Percentiles rank a stretch among this genome's conserved stretches.
These are phyloP conservation scores for Aspergillus fumigatus DNA, from an alignment of 2,329 filamentous ascomycete species.

Conservation along the genomic window DNA sequence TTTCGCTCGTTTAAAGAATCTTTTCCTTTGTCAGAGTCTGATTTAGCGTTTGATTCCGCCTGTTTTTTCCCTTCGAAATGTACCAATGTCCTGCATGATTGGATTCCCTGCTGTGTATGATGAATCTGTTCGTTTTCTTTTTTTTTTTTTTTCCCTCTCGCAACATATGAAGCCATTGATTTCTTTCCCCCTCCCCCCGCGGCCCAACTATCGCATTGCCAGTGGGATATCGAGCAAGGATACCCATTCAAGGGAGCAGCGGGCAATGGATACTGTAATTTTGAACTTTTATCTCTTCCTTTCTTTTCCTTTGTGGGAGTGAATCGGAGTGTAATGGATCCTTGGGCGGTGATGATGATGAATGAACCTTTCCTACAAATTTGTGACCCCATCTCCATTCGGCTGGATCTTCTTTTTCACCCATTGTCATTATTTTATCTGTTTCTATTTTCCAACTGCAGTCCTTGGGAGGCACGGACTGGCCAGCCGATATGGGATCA, in stretches of 20 bases:
- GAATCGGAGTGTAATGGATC: conserved; percentile 5
- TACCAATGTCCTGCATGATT: conserved; percentile 2
- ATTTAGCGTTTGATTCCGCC: conserved; percentile 3
- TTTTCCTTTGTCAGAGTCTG: conserved; percentile 4
- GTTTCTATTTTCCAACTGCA: conserved; percentile 5
- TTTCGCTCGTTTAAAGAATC: conserved; percentile 1
- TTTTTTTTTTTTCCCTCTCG: no score
- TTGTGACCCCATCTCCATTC: conserved; percentile 8
- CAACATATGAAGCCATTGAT: not conserved
- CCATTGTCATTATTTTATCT: conserved; percentile 7
- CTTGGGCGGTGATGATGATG: conserved; percentile 11
- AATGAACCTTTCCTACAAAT: conserved; percentile 9
- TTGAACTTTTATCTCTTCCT: conserved; percentile 3
- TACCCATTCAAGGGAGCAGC: not conserved
- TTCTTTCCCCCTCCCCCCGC: not conserved
- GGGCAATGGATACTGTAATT: not conserved
- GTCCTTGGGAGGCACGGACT: conserved; percentile 5
- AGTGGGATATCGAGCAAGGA: not conserved
- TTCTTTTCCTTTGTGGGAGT: conserved; percentile 12
- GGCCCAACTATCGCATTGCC: not conserved
- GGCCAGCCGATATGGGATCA: conserved; percentile 18
- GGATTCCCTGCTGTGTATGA: not conserved
- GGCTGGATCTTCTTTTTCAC: conserved; percentile 9
- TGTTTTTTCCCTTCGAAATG: not conserved
- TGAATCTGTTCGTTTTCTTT: not conserved